Conservation (phyloP, 176 grass and related monocot genomes). For the Rhynchospora tenuis region DNA sequence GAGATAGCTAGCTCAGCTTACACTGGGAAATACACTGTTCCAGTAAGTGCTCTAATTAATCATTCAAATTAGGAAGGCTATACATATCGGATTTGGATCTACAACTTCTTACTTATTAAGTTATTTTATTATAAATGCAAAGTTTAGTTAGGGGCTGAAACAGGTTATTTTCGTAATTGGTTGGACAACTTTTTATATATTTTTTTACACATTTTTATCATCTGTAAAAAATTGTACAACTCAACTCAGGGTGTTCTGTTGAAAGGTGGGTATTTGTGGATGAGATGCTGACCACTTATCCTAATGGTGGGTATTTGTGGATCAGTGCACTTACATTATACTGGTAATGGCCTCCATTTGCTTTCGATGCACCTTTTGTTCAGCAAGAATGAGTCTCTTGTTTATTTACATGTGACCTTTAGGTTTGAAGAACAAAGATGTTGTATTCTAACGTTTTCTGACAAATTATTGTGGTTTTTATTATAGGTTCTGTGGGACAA, state of each 20-base stretch:
- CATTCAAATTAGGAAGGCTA: not conserved
- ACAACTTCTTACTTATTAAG: not conserved
- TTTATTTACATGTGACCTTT: not conserved
- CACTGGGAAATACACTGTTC: constrained; percentile 71
- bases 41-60: constrained; percentile 38
- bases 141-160: not conserved
- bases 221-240: not conserved
- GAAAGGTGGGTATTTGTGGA: not conserved
- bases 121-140: not conserved
- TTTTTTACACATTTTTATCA: no score
- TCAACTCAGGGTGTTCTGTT: not conserved
- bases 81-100: not conserved
- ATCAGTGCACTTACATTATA: not conserved
- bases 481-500: constrained; percentile 90
- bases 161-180: not conserved
- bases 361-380: not conserved
- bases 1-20: constrained; percentile 79
- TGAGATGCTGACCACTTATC: not conserved
- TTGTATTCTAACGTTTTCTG: not conserved
- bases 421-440: not conserved
- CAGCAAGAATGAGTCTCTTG: not conserved
- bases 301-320: not conserved
- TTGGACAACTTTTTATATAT: not conserved
- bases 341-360: not conserved
- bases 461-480: not conserved